These are phyloP conservation scores for Echeveria elegans DNA, from an alignment of 164 flowering plant genomes.

Conservation along the genomic window DNA sequence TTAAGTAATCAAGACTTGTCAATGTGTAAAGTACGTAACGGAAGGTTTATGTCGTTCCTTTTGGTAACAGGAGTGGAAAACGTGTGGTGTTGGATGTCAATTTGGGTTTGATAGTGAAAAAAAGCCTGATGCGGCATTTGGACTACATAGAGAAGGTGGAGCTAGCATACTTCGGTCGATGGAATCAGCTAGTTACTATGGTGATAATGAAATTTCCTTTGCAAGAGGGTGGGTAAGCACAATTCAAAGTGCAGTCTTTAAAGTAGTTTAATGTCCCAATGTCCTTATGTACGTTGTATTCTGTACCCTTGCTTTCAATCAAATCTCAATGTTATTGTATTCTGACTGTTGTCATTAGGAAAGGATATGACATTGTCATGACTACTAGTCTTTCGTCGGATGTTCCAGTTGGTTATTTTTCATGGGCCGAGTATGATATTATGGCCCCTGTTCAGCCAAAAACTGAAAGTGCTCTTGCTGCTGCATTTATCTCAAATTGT, in stretches of 20 bases:
- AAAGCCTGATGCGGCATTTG: conserved; percentile 73
- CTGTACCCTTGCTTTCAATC: background rate
- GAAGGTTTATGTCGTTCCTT: background rate
- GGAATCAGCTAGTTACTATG: conserved; percentile 87
- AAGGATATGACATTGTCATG: conserved; percentile 74
- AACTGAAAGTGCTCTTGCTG: conserved; percentile 82
- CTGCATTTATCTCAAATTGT: conserved; percentile 97
- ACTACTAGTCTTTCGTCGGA: conserved; percentile 99
- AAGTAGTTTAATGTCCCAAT: background rate
- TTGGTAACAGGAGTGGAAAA: conserved; percentile 46
- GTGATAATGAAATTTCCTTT: conserved; percentile 51
- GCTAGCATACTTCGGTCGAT: conserved; percentile 68
- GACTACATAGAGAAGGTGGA: conserved; percentile 27
- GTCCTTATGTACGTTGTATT: background rate
- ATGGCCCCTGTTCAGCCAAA: conserved; percentile 93
- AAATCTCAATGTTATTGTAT: background rate
- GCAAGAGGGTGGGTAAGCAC: conserved; percentile 99
- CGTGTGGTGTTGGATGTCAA: conserved; percentile 75
- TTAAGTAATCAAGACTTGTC: background rate
- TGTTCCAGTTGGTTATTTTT: conserved; percentile 99
- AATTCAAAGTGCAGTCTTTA: conserved; percentile 10
- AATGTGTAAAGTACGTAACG: background rate
- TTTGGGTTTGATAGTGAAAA: conserved; percentile 34
- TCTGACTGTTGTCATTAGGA: conserved; percentile 33
- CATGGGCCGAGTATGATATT: conserved; percentile 98